Evolutionary conservation across 1,139 yeast genomes (phyloP).

Genomic region (Waltiozyma sp.): DNA sequence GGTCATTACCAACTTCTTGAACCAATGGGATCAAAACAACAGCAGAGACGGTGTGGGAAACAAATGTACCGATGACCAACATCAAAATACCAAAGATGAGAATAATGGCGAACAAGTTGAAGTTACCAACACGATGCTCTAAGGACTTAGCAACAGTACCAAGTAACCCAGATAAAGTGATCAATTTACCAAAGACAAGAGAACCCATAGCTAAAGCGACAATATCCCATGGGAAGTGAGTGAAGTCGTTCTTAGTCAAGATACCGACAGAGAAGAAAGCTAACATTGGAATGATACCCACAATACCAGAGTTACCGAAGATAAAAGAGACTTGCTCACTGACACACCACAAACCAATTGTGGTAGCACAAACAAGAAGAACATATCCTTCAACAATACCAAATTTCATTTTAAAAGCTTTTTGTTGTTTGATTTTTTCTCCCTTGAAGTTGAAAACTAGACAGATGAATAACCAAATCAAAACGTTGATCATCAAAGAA

Average conservation of each 20-base stretch:
- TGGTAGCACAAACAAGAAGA: constrained; percentile 34
- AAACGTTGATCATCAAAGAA: constrained; percentile 39
- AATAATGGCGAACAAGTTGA: constrained; percentile 47
- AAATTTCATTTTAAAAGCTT: constrained; percentile 50
- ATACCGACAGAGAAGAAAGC: constrained; percentile 64
- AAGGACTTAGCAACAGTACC: constrained; percentile 50
- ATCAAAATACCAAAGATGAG: constrained; percentile 58
- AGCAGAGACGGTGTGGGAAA: constrained; percentile 70
- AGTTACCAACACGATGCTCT: constrained; percentile 43
- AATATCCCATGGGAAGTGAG: constrained; percentile 69
- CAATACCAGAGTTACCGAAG: constrained; percentile 64
- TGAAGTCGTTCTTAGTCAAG: constrained; percentile 52
- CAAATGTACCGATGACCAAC: constrained; percentile 62
- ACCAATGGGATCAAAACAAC: constrained; percentile 61
- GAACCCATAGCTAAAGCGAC: constrained; percentile 75
- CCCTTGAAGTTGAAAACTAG: constrained; percentile 41
- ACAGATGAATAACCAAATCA: constrained; percentile 49
- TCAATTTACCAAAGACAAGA: constrained; percentile 64
- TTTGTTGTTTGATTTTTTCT: constrained; percentile 32
- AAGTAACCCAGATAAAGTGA: constrained; percentile 57
- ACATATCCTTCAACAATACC: constrained; percentile 56
- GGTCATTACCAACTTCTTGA: constrained; percentile 51
- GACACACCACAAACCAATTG: constrained; percentile 66
- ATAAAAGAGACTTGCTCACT: constrained; percentile 43
- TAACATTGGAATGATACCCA: constrained; percentile 55